Evolutionary conservation across 257 asterid genomes (phyloP).

Genomic region (Parsonsia alboflavescens): DNA sequence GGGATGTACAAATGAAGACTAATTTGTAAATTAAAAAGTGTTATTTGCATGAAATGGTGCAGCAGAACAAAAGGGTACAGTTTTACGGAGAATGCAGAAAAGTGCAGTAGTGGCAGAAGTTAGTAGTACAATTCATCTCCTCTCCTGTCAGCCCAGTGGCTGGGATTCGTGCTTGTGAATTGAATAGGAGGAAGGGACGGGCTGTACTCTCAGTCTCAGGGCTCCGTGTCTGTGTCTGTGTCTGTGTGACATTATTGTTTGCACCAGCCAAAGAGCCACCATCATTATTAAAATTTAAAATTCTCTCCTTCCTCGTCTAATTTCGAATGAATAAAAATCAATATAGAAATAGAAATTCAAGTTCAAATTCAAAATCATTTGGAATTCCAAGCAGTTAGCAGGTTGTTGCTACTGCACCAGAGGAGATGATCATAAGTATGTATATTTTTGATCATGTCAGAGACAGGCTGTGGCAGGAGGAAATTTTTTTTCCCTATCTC

Average conservation of each 20-base stretch:
- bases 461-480: not conserved
- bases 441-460: not conserved
- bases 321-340: too few relatives aligned
- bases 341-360: not conserved
- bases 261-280: constrained; percentile 5
- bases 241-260: constrained; percentile 3
- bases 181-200: not conserved
- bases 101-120: not conserved
- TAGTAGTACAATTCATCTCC: not conserved
- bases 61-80: not conserved
- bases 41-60: constrained; percentile 5
- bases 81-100: constrained; percentile 3
- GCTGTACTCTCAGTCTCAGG: constrained; percentile 3
- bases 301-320: not conserved
- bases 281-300: not conserved
- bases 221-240: not conserved
- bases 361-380: constrained; percentile 4
- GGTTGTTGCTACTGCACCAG: not conserved
- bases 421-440: not conserved
- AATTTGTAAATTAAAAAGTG: not conserved
- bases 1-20: too few relatives aligned
- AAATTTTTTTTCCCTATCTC: too few relatives aligned
- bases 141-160: not conserved
- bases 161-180: constrained; percentile 11
- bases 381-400: not conserved